A percentile compares a stretch with the other conserved stretches of the same genome.
These are phyloP conservation scores for Priceomyces melissophilus DNA, from an alignment of 805 yeast species.

Conservation along the genomic window DNA sequence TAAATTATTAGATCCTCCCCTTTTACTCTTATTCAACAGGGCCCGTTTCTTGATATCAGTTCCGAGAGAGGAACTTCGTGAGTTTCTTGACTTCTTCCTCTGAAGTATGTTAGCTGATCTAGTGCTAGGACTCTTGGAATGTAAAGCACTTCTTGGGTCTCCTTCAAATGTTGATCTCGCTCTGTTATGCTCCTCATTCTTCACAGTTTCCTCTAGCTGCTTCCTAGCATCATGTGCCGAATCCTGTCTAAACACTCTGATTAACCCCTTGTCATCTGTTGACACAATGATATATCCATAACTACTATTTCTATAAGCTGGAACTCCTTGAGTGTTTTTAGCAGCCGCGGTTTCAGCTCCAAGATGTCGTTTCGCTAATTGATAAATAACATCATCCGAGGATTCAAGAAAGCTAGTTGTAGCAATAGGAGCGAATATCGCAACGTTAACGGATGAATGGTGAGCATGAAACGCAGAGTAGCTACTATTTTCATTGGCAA, in stretches of 20 bases:
- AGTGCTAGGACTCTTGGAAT: not conserved
- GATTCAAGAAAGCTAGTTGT: slow-evolving; percentile 63
- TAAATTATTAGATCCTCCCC: too few species aligned
- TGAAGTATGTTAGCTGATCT: not conserved
- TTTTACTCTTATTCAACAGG: too few species aligned
- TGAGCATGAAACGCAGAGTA: slow-evolving; percentile 77
- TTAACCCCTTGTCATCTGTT: slow-evolving; percentile 69
- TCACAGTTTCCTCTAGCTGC: slow-evolving; percentile 5
- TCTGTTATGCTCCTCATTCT: too few species aligned
- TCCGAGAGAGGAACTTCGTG: too few species aligned
- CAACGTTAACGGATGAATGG: slow-evolving; percentile 67
- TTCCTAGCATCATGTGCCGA: slow-evolving; percentile 47
- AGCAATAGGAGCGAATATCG: slow-evolving; percentile 70
- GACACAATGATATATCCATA: slow-evolving; percentile 61
- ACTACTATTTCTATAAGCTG: not conserved
- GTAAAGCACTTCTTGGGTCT: too few species aligned
- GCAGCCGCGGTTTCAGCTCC: not conserved
- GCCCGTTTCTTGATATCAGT: too few species aligned
- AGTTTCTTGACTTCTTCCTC: too few species aligned
- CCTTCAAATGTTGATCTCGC: too few species aligned
- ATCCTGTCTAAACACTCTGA: slow-evolving; percentile 79
- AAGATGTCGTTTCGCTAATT: slow-evolving; percentile 38
- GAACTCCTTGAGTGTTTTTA: not conserved
- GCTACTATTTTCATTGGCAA: slow-evolving; percentile 51
- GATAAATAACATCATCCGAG: slow-evolving; percentile 79